Evolutionary conservation across 2,329 filamentous ascomycete species (phyloP), one percentile per base, ranked within the genome.

Genomic region (Paecilomyces sp.): DNA sequence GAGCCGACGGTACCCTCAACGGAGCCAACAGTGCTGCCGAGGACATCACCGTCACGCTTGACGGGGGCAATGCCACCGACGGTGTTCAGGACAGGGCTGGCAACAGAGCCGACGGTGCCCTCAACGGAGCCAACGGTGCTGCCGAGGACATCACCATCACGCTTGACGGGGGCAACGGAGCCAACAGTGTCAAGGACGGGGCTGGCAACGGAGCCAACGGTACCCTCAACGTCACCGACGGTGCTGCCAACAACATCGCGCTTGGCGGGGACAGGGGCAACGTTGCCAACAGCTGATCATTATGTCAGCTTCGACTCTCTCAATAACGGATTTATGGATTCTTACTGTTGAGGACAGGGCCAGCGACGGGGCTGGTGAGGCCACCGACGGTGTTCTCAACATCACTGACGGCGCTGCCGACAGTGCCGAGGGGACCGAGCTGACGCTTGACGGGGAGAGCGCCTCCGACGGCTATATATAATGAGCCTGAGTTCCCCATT

Each of bases 371-470:
- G 22, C 22, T 55, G 47, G 33, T 18, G 22, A 51, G 30, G 22
- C 52, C 50, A 15, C 41, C 47, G 28, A 56, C 34, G 54, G 36
- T 31, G 41, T 36, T 33, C 3, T 33, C 52, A 25, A 61, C 41
- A 15, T 51, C 50, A 33, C 57, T 55, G 30, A 65, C 41, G 25
- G 53, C 22, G 30, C 54, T 53, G 54, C 54, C 54, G 18, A 53
- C 60, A 3, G 25, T 12, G 22, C 54, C 55, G n/a, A 58, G 54
- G 28, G 61, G 31, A 28, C 33, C 50, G 18, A 67, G 60, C 56
- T 62, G 52, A 55, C 47, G 51, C 57, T 67, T 59, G 25, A 66
- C 57, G 25, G 55, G 8, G 28, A 54, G 47, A n/a, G 66, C 62
- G 5, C 61, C 61, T 28, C 36, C 13, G 25, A 31, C 28, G 47